A percentile compares a stretch with the other conserved stretches of the same genome.
These are phyloP conservation scores for Diversispora epigaea DNA, from an alignment of 192 early-diverging fungal species.

Conservation along the genomic window DNA sequence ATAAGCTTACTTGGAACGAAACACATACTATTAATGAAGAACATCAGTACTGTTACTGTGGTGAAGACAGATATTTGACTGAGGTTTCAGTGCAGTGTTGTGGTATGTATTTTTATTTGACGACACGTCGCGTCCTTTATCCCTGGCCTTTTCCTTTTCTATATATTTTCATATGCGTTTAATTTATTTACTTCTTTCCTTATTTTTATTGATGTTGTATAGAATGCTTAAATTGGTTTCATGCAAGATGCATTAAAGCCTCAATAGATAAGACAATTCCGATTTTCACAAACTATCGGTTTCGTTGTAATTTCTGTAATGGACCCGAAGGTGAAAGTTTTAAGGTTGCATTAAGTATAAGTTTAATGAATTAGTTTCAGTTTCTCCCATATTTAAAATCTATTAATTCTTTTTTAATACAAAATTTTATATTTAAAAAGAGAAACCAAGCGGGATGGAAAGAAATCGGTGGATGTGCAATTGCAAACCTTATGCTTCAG, in stretches of 20 bases:
- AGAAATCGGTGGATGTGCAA: slow-evolving; percentile 59
- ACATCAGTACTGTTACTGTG: slow-evolving; percentile 70
- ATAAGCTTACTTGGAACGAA: slow-evolving; percentile 53
- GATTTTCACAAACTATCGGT: slow-evolving; percentile 65
- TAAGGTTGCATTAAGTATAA: neutral
- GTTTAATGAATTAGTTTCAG: slow-evolving; percentile 4
- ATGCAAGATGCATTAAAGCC: slow-evolving; percentile 52
- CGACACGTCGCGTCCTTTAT: too few relatives aligned
- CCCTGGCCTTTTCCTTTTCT: neutral
- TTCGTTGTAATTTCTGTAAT: slow-evolving; percentile 52
- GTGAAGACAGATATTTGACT: slow-evolving; percentile 55
- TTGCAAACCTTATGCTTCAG: slow-evolving; percentile 62
- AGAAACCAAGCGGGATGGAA: slow-evolving; percentile 66
- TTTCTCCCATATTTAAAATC: neutral
- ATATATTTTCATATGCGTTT: neutral
- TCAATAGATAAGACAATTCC: slow-evolving; percentile 47
- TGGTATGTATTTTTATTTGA: slow-evolving; percentile 35
- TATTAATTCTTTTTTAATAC: neutral
- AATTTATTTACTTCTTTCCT: neutral
- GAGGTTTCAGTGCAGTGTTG: slow-evolving; percentile 59
- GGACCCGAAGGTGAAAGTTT: neutral
- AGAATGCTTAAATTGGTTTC: slow-evolving; percentile 69
- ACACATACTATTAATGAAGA: slow-evolving; percentile 60
- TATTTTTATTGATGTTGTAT: neutral
- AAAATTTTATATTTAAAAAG: slow-evolving; percentile 47